phyloP scores from a whole-genome alignment of 371 early-diverging fungal genomes.

The Funneliformis caledonium region DNA sequence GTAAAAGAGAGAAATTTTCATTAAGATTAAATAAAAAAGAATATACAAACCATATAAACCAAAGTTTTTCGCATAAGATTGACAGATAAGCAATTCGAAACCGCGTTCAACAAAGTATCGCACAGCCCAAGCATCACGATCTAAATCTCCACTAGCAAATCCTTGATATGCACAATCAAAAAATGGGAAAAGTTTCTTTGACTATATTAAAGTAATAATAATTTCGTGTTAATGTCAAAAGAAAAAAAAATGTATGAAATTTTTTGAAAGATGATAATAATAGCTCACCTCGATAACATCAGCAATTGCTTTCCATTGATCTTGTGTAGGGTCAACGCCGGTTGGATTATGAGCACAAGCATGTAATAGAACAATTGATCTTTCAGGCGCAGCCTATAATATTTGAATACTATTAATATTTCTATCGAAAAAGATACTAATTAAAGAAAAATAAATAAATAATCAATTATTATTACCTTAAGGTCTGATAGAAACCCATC shows the following conservation, averaged over 20 bases:
- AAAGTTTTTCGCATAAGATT: conserved; percentile 97
- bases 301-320: conserved; percentile 92
- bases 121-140: conserved; percentile 89
- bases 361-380: conserved; percentile 82
- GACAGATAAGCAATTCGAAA: conserved; percentile 87
- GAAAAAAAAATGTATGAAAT: not conserved
- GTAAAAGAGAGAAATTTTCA: not conserved
- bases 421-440: not conserved
- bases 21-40: not conserved
- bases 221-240: not conserved
- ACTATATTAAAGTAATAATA: conserved; percentile 35
- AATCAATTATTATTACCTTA: conserved; percentile 42
- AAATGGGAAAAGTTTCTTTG: conserved; percentile 84
- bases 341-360: conserved; percentile 98
- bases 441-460: not conserved
- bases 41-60: conserved; percentile 80
- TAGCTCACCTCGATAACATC: conserved; percentile 66
- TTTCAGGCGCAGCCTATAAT: conserved; percentile 67
- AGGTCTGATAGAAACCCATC: conserved; percentile 73
- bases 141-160: conserved; percentile 92
- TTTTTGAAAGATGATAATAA: not conserved
- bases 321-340: conserved; percentile 91
- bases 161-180: conserved; percentile 99
- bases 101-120: conserved; percentile 90
- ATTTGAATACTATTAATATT: not conserved